These are phyloP conservation scores for Mucor irregularis DNA, from an alignment of 371 early-diverging fungal genomes.

Conservation along the genomic window DNA sequence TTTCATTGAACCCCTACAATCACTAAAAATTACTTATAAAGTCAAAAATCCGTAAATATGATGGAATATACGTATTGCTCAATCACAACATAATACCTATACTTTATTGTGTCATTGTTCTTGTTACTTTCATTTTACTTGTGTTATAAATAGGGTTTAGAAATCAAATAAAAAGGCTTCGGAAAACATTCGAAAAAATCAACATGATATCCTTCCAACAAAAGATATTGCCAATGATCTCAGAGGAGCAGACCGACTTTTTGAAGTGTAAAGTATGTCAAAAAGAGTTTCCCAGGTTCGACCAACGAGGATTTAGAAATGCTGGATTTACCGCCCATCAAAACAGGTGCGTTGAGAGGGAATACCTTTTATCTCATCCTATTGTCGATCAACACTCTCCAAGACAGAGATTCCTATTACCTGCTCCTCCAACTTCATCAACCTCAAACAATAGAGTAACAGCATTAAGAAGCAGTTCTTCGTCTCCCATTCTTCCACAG, in stretches of 20 bases:
- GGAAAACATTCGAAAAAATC: neutral
- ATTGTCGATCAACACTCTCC: neutral
- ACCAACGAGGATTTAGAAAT: constrained; percentile 46
- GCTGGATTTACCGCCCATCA: constrained; percentile 45
- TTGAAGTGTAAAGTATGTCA: constrained; percentile 30
- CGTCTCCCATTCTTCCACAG: neutral
- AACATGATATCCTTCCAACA: neutral
- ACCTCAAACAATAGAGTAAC: too few relatives aligned
- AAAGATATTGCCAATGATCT: neutral
- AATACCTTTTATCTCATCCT: neutral
- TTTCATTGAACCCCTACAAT: neutral
- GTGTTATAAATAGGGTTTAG: neutral
- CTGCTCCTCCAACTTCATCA: neutral
- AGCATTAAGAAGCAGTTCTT: neutral
- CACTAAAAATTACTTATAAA: neutral
- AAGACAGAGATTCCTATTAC: constrained; percentile 4
- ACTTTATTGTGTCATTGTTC: neutral
- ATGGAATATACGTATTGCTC: neutral
- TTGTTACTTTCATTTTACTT: neutral
- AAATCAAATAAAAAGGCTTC: constrained; percentile 1
- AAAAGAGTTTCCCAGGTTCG: constrained; percentile 34
- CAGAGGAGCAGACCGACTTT: neutral
- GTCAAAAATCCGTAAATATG: neutral
- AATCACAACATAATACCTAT: too few relatives aligned
- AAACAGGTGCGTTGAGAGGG: constrained; percentile 30